Evolutionary conservation across 441 rosid species (phyloP), one percentile per base, ranked within the genome.

Genomic region (Gossypium trilobum): DNA sequence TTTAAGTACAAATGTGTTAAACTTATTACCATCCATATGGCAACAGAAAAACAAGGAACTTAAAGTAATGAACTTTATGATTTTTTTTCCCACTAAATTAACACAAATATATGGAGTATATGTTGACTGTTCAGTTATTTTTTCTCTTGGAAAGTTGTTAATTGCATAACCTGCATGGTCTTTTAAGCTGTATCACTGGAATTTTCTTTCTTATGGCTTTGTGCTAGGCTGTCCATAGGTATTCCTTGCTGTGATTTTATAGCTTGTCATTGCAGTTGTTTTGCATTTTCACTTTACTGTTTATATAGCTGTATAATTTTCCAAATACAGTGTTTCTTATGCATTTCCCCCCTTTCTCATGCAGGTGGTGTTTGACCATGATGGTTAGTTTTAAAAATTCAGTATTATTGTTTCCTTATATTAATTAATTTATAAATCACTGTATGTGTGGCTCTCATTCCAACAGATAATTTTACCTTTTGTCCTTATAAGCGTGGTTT

Each of bases 361-460:
- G 90, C 95, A 95, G 99, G 99, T 95, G 77, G 97, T 88, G 79
- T 95, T 95, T 77, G 99, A 92, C 86, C 94, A 95, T 84, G 97
- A 95, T 87, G 99, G 97, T 95, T 82, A 86, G 96, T 70, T 42
- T 69, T 58, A 14, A 31, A 39, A 56, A 0, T 76, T 22, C 59
- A 29, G 70, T 64, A 52, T 36, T 68, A 5, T 48, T 62, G 16
- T 51, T 68, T 16, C 42, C 14, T 25, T 67, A 7, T 25, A 8
- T n/a, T 22, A 22, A 19, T 46, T 50, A 50, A 25, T 50, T 68
- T 20, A 13, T 9, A 50, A 19, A 9, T 68, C n/a, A 4, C 8
- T 68, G 17, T 16, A 16, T 51, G 5, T 25, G 2, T 0, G 4
- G 54, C 31, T 42, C 19, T 64, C 16, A 19, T 4, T 20, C 46